These are phyloP conservation scores for Nemophila menziesii DNA, from an alignment of 257 asterid species.

Conservation along the genomic window DNA sequence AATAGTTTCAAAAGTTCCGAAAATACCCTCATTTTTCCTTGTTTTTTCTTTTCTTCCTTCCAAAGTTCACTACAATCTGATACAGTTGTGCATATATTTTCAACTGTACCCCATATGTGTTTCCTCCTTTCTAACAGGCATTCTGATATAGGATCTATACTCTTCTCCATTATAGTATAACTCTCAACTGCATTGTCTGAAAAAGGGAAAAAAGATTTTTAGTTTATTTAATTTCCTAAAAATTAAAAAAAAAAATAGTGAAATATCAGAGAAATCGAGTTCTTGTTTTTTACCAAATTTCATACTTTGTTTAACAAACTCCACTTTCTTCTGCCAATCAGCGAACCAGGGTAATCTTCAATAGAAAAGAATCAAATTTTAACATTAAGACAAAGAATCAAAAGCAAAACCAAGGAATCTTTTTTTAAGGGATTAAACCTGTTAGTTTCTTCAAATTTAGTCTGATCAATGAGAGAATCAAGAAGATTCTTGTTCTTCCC, in stretches of 20 bases:
- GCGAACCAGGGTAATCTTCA: constrained; percentile 47
- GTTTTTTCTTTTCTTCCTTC: constrained; percentile 53
- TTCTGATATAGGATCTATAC: constrained; percentile 27
- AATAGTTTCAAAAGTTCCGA: constrained; percentile 61
- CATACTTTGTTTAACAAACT: constrained; percentile 12
- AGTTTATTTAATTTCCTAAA: constrained; percentile 5
- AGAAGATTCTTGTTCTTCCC: constrained; percentile 42
- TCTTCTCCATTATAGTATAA: constrained; percentile 29
- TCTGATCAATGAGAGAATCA: constrained; percentile 30
- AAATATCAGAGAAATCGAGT: too few species aligned
- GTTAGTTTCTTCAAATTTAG: constrained; percentile 29
- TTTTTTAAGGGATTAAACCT: constrained; percentile 30
- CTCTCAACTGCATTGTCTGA: constrained; percentile 8
- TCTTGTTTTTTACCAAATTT: constrained; percentile 11
- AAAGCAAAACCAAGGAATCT: not conserved
- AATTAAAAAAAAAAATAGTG: constrained; percentile 14
- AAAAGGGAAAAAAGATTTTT: not conserved
- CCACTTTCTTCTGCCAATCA: constrained; percentile 49
- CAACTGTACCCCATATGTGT: constrained; percentile 40
- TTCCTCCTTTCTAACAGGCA: constrained; percentile 27
- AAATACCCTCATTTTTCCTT: constrained; percentile 55
- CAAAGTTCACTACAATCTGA: constrained; percentile 53
- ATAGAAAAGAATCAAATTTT: constrained; percentile 2
- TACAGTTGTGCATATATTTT: constrained; percentile 28
- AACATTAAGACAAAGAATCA: constrained; percentile 1